These are phyloP conservation scores for Sanghuangporus sanghuang DNA, from an alignment of 1,284 basidiomycete species.

Conservation along the genomic window DNA sequence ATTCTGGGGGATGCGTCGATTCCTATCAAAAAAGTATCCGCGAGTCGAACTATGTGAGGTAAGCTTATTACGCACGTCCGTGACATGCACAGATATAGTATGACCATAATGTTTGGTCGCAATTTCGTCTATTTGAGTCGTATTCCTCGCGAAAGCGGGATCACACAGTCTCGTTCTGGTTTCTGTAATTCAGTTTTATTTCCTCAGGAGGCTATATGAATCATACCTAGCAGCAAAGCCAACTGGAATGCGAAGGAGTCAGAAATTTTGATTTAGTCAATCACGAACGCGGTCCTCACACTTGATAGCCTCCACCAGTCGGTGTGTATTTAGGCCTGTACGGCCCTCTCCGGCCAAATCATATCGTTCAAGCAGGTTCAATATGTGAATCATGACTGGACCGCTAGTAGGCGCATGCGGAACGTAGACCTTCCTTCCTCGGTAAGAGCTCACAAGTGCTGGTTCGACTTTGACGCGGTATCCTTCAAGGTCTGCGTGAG, in stretches of 20 bases:
- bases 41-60: conserved; percentile 3
- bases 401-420: conserved; percentile 81
- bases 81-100: conserved; percentile 60
- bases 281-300: conserved; percentile 36
- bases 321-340: conserved; percentile 59
- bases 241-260: conserved; percentile 32
- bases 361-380: conserved; percentile 74
- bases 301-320: conserved; percentile 74
- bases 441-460: conserved; percentile 75
- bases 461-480: conserved; percentile 71
- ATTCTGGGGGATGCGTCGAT: conserved; percentile 70
- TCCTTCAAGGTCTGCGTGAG: conserved; percentile 60
- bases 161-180: conserved; percentile 81
- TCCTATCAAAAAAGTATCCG: conserved; percentile 42
- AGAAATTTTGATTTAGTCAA: neutral
- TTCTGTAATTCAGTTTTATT: neutral
- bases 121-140: conserved; percentile 57
- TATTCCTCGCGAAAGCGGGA: conserved; percentile 56
- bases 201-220: conserved; percentile 1
- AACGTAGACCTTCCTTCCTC: conserved; percentile 77
- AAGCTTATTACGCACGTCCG: conserved; percentile 54
- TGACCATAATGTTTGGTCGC: conserved; percentile 68
- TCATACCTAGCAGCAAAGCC: conserved; percentile 70
- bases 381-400: conserved; percentile 72
- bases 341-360: conserved; percentile 45